phyloP scores from a whole-genome alignment of 495 filamentous ascomycete genomes.

The Talaromyces trachyspermus region DNA sequence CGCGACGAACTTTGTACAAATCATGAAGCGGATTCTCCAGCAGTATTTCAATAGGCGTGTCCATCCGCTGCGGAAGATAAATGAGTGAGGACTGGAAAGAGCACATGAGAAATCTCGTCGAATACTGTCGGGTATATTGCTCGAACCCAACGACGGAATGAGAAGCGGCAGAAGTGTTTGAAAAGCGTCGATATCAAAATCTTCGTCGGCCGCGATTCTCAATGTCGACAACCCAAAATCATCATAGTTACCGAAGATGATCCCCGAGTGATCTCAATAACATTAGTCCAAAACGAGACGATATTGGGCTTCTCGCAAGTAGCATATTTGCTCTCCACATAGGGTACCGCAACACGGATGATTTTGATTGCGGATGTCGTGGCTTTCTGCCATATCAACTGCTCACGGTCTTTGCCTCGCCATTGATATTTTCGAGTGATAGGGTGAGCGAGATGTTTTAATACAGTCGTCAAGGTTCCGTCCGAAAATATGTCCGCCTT shows the following conservation, averaged over 20 bases:
- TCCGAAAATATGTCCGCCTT: constrained; percentile 59
- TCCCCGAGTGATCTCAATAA: constrained; percentile 32
- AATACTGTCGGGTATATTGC: constrained; percentile 55
- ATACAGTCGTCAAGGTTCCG: constrained; percentile 48
- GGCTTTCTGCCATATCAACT: constrained; percentile 70
- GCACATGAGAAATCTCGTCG: constrained; percentile 64
- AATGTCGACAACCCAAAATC: constrained; percentile 19
- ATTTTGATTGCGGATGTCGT: constrained; percentile 62
- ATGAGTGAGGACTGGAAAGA: constrained; percentile 80
- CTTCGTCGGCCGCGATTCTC: constrained; percentile 42
- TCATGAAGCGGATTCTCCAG: constrained; percentile 48
- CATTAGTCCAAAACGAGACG: constrained; percentile 32
- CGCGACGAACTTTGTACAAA: constrained; percentile 57
- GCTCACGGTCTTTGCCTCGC: constrained; percentile 49
- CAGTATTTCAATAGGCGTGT: constrained; percentile 44
- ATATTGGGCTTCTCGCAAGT: constrained; percentile 22
- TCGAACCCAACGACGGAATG: constrained; percentile 62
- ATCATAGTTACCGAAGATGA: constrained; percentile 30
- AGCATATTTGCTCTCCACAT: constrained; percentile 45
- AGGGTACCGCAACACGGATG: constrained; percentile 57
- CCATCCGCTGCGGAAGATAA: constrained; percentile 58
- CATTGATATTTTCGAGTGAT: constrained; percentile 70
- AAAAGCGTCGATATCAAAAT: constrained; percentile 76
- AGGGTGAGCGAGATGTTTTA: constrained; percentile 58
- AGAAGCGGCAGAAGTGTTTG: constrained; percentile 59